Evolutionary conservation across 106 monocot species (phyloP), one percentile per base, ranked within the genome.

Genomic region (Dendrobium catenatum): DNA sequence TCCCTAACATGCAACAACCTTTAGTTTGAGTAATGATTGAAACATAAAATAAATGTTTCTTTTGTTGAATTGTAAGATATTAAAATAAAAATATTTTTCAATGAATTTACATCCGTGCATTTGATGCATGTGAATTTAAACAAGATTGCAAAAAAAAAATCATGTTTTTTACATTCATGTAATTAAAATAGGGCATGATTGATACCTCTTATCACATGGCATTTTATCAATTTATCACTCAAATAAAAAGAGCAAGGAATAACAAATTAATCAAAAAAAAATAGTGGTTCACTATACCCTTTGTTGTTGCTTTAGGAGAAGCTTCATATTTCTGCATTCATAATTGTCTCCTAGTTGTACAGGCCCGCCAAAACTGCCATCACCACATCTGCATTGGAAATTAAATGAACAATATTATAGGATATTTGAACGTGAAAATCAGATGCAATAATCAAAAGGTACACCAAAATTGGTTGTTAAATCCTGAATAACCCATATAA

Each of bases 271-370:
- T 70, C 40, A 54, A 20, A 42, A 72, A 40, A 78, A 81, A 9
- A 59, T 61, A 37, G 37, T 1, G 58, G 11, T 37, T 74, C 15
- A 3, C 17, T 31, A 19, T 89, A 95, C 95, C 89, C 93, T 89
- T 85, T 95, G 95, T 72, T 92, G 95, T 85, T 95, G 95, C 81
- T 93, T 95, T 40, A 96, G 86, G 56, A 94, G 83, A 85, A 97
- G 89, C 81, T 92, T 92, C 91, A 96, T 97, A 74, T 97, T 97
- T 75, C 96, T 86, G 79, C 96, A 97, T 85, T 97, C 96, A 85
- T 96, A 96, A 88, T 97, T 97, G 84, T 97, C 96, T 72, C 96
- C 96, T 87, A 90, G 90, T 84, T 97, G 96, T 74, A 79, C 82
- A 26, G 96, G 96, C 2, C 85, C 94, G 44, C 96, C 96, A 46